Evolutionary conservation across 139 green algal species (phyloP).

Genomic region (Micractinium conductrix): DNA sequence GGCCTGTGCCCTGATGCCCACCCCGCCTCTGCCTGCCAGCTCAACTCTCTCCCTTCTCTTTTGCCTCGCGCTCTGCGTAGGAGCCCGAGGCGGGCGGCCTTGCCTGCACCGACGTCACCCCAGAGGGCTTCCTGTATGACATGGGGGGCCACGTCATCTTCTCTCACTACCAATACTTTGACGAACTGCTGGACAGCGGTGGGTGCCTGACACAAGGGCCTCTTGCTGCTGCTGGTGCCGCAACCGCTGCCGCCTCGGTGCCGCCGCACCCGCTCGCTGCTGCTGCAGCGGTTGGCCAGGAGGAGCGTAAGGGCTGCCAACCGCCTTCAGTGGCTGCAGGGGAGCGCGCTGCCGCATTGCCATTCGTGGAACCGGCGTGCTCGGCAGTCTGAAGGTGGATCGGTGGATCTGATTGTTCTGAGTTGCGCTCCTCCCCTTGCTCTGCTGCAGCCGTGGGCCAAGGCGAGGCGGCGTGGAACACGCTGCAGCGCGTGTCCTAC

Average conservation of each 20-base stretch:
- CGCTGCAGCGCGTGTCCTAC: slow-evolving; percentile 85
- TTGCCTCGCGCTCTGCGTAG: slow-evolving; percentile 39
- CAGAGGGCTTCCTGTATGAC: slow-evolving; percentile 93
- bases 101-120: slow-evolving; percentile 87
- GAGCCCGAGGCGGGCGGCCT: slow-evolving; percentile 80
- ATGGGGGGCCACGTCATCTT: slow-evolving; percentile 97
- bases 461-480: slow-evolving; percentile 85
- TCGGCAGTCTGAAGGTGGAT: too few species aligned
- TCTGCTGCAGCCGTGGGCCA: slow-evolving; percentile 32
- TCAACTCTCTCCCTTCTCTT: not conserved
- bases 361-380: too few species aligned
- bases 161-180: slow-evolving; percentile 94
- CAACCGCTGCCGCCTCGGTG: too few species aligned
- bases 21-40: too few species aligned
- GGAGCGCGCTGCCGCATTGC: too few species aligned
- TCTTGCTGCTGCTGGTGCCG: not conserved
- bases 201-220: not conserved
- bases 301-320: too few species aligned
- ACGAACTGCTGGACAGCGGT: slow-evolving; percentile 75
- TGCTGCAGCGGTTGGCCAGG: too few species aligned
- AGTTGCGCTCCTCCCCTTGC: not conserved
- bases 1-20: too few species aligned
- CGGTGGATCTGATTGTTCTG: too few species aligned
- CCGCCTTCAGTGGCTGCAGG: too few species aligned
- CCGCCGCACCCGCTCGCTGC: too few species aligned